Evolutionary conservation across 176 grass and related monocot genomes (phyloP), one percentile per base, ranked within the genome.

Genomic region (Stipa capillata): DNA sequence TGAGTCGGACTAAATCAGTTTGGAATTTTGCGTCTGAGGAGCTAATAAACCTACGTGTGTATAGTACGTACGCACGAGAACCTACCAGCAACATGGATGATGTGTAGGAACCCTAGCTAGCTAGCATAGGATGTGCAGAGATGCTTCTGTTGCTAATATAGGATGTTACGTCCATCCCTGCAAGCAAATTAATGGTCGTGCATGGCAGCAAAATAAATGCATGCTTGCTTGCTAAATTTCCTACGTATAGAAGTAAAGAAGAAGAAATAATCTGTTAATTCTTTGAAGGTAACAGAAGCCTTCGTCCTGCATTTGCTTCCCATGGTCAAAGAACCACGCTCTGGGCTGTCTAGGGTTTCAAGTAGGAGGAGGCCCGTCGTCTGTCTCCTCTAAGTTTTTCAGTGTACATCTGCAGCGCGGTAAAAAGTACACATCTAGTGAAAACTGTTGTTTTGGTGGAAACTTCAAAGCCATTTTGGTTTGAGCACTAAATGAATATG

Each of bases 161-260:
- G 51, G 6, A 15, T 77, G 79, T 81, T 48, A 81, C 52, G 52
- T 59, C 65, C n/a, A n/a, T n/a, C n/a, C n/a, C n/a, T n/a, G n/a
- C n/a, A n/a, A n/a, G n/a, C n/a, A n/a, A n/a, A n/a, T n/a, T n/a
- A n/a, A n/a, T n/a, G n/a, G n/a, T n/a, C n/a, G n/a, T n/a, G n/a
- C n/a, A n/a, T n/a, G n/a, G n/a, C n/a, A n/a, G 18, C 52, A 45
- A 70, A 70, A 70, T 81, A 45, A 70, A 81, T 70, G 65, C 0
- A 52, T 70, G 51, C 13, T 56, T 45, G 78, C 64, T 50, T n/a
- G n/a, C n/a, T n/a, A n/a, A n/a, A n/a, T n/a, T 69, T 55, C 25
- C 6, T 21, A 54, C 23, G 49, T 39, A 23, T 20, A 56, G n/a
- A n/a, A n/a, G n/a, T n/a, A n/a, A n/a, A n/a, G 20, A 3, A 45